phyloP scores from a whole-genome alignment of 1,284 basidiomycete species.

The Cryptococcus floricola region DNA sequence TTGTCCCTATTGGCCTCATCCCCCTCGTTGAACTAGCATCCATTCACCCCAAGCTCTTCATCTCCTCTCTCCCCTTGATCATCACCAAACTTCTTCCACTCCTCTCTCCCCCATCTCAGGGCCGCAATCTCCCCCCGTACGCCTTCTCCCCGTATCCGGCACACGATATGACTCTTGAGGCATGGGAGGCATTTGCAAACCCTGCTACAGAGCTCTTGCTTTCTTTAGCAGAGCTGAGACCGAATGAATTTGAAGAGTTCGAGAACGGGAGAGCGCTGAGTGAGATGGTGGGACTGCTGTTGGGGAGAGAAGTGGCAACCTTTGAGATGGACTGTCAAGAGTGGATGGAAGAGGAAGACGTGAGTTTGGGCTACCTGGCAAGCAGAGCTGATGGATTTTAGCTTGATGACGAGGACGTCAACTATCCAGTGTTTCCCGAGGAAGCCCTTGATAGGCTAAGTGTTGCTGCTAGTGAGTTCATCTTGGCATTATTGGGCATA shows the following conservation, averaged over 20 bases:
- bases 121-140: conserved; percentile 2
- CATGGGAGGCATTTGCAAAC: conserved; percentile 69
- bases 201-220: conserved; percentile 44
- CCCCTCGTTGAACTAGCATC: conserved; percentile 68
- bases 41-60: conserved; percentile 63
- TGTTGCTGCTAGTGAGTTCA: conserved; percentile 58
- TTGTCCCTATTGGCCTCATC: conserved; percentile 50
- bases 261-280: conserved; percentile 24
- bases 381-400: conserved; percentile 32
- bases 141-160: conserved; percentile 31
- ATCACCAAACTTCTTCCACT: conserved; percentile 58
- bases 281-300: conserved; percentile 32
- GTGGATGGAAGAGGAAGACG: conserved; percentile 68
- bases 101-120: conserved; percentile 30
- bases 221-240: conserved; percentile 31
- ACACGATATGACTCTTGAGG: conserved; percentile 54
- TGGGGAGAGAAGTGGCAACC: conserved; percentile 32
- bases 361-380: conserved; percentile 44
- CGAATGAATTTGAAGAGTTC: conserved; percentile 21
- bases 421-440: conserved; percentile 69
- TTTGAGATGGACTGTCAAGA: conserved; percentile 56
- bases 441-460: conserved; percentile 71
- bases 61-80: conserved; percentile 59
- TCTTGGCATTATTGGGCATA: not conserved
- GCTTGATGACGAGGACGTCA: conserved; percentile 66